Evolutionary conservation across 192 early-diverging fungal species (phyloP), one percentile per base, ranked within the genome.

Genomic region (Chytriomyces hyalinus): DNA sequence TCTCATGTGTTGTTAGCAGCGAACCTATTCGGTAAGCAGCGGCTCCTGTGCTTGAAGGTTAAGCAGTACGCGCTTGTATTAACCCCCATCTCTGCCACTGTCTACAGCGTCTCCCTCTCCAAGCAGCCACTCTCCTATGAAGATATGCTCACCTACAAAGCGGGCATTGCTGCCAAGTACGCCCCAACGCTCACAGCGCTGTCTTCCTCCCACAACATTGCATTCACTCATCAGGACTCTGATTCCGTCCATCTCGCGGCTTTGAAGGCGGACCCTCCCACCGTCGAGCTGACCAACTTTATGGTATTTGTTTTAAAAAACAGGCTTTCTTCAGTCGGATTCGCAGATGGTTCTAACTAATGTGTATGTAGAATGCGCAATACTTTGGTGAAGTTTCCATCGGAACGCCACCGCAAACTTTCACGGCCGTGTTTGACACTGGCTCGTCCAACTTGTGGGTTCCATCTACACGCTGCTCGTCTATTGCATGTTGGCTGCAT

Each of bases 401-500:
- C 61, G 73, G 87, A 6, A 93, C 94, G 20, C 97, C 97, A 22
- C 84, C 91, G 36, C 96, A 98, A 84, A 91, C 85, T 7, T 98
- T 98, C 86, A 91, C 90, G 65, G 95, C 96, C 45, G 92, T 96
- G 49, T 94, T 95, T 63, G 97, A 98, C 82, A 98, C 97, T 6
- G 97, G 78, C 28, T 28, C 95, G 92, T 92, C 93, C 48, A 98
- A 98, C 82, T 87, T 98, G 62, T 98, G 97, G 97, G 95, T 99
- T 28, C 97, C 97, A 10, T 96, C 95, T 20, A 93, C 92, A 6
- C 91, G 91, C 68, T 99, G 98, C 89, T 87, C 82, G 44, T 96
- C 95, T 4, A 97, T 99, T 75, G 96, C 97, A 3, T 99, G 98
- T 75, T 97, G 92, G 88, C 86, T 99, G 61, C 98, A 98, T 82